Base-by-base conservation (phyloP, 1,284 basidiomycete genomes). In the Rhodotorula sp. region DNA sequence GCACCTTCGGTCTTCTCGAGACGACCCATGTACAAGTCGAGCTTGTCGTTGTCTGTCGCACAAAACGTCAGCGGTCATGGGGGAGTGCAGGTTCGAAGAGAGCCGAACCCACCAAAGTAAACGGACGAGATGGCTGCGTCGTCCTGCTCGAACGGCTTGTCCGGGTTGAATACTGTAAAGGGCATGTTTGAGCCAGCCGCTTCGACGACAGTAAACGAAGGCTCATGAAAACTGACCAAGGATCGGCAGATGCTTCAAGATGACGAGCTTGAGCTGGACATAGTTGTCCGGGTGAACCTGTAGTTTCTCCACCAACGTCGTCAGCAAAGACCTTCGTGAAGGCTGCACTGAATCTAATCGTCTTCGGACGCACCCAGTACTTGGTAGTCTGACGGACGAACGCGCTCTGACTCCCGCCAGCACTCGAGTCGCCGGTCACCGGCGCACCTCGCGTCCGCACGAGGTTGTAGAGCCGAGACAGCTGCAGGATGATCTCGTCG, bases 1-100 rank as follows among this genome's bases (percentile, higher is more conserved):
- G 96, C 95, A 8, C 95, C 95, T 83, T 99, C 95, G 0, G 94
- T 97, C 86, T 99, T 99, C 82, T 99, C 95, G 33, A 99, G 84
- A 64, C 95, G 89, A 58, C 96, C 95, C 24, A 99, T 88, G 80
- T 99, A 99, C n/a, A 99, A 86, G 75, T 99, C 95, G 56, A 99
- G 86, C 68, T 76, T 67, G 73, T 89, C 89, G 15, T 54, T 54
- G 53, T 54, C 53, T 54, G 53, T 7, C 24, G n/a, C 24, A 26
- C 6, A 4, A 5, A 26, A 29, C 22, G 7, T 15, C n/a, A 22
- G 22, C n/a, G 15, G 53, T 26, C 53, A 15, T 18, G 26, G 15
- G 26, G 15, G 26, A 54, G 8, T 14, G 90, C 78, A 54, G n/a
- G 67, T 73, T 72, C 72, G 15, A n/a, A n/a, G 20, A 10, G 37